phyloP scores from a whole-genome alignment of 176 grass and related monocot species.

The Juncus effusus region DNA sequence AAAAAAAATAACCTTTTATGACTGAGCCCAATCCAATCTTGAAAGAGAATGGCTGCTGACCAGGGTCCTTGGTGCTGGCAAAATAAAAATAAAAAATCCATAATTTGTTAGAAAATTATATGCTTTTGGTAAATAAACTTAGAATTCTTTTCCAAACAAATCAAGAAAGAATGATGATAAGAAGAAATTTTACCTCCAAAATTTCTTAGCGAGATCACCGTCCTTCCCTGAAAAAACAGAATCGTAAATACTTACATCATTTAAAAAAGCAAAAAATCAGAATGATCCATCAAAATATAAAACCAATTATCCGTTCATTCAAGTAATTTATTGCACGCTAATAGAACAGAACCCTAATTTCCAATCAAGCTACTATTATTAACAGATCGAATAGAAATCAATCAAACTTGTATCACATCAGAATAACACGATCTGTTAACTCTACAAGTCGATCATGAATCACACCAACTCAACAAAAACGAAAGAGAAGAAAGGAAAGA shows the following conservation, averaged over 20 bases:
- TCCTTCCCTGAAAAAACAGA: slow-evolving; percentile 58
- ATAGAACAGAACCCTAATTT: too few relatives aligned
- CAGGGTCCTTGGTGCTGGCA: slow-evolving; percentile 89
- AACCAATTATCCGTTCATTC: too few relatives aligned
- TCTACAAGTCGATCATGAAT: background rate
- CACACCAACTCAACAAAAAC: background rate
- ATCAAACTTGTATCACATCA: background rate
- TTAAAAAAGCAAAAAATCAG: too few relatives aligned
- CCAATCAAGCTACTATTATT: too few relatives aligned
- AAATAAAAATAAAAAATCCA: slow-evolving; percentile 6
- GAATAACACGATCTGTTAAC: background rate
- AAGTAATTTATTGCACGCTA: too few relatives aligned
- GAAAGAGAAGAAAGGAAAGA: background rate
- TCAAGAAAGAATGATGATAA: slow-evolving; percentile 8
- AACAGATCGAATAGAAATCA: slow-evolving; percentile 10
- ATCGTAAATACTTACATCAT: too few relatives aligned
- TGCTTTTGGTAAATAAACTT: background rate
- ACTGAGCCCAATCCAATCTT: slow-evolving; percentile 71
- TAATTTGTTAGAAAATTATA: slow-evolving; percentile 1
- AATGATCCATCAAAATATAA: too few relatives aligned
- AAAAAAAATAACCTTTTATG: slow-evolving; percentile 65
- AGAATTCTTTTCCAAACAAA: background rate
- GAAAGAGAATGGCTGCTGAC: slow-evolving; percentile 86
- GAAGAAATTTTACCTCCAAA: slow-evolving; percentile 65
- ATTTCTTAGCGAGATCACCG: slow-evolving; percentile 75